Evolutionary conservation across 1,284 basidiomycete species (phyloP), one percentile per base, ranked within the genome.

Genomic region (Paramarasmius palmivorus): DNA sequence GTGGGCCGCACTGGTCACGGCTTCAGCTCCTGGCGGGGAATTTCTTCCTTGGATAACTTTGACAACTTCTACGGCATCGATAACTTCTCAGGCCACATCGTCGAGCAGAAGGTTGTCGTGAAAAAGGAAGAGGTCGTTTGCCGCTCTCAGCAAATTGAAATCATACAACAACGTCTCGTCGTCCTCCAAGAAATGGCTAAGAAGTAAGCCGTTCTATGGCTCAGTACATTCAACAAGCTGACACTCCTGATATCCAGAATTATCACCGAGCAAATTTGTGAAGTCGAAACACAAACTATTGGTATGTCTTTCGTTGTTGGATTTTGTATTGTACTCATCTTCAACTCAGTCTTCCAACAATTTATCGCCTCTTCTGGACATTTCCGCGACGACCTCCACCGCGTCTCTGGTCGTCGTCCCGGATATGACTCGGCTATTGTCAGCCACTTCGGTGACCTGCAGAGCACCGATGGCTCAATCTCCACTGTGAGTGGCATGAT

Each of bases 241-340:
- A 40, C 12, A 53, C 37, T 36, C 14, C 14, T 23, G 32, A 46
- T 19, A 40, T 49, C 22, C 45, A 72, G 72, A 61, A 69, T 76
- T 59, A 73, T 76, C 54, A 63, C 63, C 1, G 65, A 68, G 50
- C 61, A 64, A 26, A 64, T 66, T 46, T 70, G 68, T 52, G 68
- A 70, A 40, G 67, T 68, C 17, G 68, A 70, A 49, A 64, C 65
- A 25, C 68, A 70, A 57, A 68, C 60, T 34, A 60, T 70, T 39
- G 61, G 52, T 52, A 34, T 36, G 44, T 49, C 22, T 9, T 35
- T 20, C 7, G 20, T 26, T 38, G 12, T 14, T 6, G 17, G 8
- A 17, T 32, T 42, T 46, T 6, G 22, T 25, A 3, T 17, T 22
- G 3, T 41, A 10, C 25, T 44, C 46, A 42, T 23, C 17, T 17